phyloP scores from a whole-genome alignment of 805 yeast genomes.

The Sugiyamaella americana region DNA sequence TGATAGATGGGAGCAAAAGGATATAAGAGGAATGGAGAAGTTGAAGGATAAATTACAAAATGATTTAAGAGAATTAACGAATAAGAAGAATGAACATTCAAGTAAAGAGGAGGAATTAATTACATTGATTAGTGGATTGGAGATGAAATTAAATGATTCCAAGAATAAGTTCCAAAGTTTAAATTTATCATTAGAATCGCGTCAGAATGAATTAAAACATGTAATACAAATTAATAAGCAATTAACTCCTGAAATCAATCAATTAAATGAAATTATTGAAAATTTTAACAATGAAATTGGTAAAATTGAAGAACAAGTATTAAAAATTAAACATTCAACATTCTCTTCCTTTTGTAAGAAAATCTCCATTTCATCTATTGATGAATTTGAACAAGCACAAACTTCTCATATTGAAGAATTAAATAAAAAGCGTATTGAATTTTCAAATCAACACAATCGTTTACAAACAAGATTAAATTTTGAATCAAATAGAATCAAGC shows the following conservation, averaged over 20 bases:
- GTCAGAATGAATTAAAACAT: constrained; percentile 19
- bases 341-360: constrained; percentile 46
- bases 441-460: constrained; percentile 53
- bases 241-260: background rate
- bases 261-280: background rate
- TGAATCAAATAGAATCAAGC: constrained; percentile 54
- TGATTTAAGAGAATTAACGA: constrained; percentile 43
- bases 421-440: constrained; percentile 40
- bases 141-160: constrained; percentile 30
- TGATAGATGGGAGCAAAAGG: constrained; percentile 59
- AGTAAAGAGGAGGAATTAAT: constrained; percentile 47
- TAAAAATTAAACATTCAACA: background rate
- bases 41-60: constrained; percentile 46
- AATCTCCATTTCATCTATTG: constrained; percentile 49
- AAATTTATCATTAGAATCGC: constrained; percentile 29
- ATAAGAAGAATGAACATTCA: constrained; percentile 44
- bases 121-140: constrained; percentile 48
- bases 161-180: constrained; percentile 28
- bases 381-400: constrained; percentile 64
- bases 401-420: constrained; percentile 36
- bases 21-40: constrained; percentile 44
- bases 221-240: background rate
- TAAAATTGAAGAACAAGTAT: background rate
- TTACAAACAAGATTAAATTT: constrained; percentile 57
- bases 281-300: background rate